Evolutionary conservation across 2,329 filamentous ascomycete species (phyloP).

Genomic region (Metarhizium guizhouense): DNA sequence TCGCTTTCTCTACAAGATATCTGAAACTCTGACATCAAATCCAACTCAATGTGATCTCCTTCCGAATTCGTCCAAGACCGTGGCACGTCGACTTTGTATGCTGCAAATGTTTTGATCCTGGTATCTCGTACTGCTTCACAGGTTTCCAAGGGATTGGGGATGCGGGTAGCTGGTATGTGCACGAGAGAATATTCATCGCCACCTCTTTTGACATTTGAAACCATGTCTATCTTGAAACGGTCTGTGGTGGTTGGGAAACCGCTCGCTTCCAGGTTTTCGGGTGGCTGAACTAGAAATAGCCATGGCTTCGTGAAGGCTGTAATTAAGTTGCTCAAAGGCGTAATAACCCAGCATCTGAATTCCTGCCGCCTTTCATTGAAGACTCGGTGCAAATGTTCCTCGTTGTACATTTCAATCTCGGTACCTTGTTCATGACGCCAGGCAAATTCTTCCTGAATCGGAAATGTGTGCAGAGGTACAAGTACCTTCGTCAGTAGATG

Average conservation of each 20-base stretch:
- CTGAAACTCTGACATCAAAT: constrained; percentile 59
- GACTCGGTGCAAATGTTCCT: constrained; percentile 13
- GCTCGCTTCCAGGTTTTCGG: constrained; percentile 9
- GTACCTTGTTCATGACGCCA: constrained; percentile 22
- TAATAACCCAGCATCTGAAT: constrained; percentile 21
- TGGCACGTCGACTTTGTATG: constrained; percentile 25
- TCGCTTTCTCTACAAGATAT: constrained; percentile 35
- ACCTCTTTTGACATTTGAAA: constrained; percentile 10
- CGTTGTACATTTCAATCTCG: constrained; percentile 24
- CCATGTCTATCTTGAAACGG: constrained; percentile 19
- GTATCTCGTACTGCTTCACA: constrained; percentile 2
- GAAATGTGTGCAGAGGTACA: constrained; percentile 13
- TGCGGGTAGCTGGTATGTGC: constrained; percentile 15
- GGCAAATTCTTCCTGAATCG: constrained; percentile 15
- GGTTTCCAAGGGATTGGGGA: constrained; percentile 23
- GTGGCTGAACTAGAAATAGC: constrained; percentile 21
- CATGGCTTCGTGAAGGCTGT: constrained; percentile 22
- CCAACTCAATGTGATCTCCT: constrained; percentile 16
- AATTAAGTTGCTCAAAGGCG: constrained; percentile 18
- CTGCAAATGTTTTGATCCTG: constrained; percentile 15
- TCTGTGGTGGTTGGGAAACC: constrained; percentile 20
- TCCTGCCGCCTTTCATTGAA: constrained; percentile 15
- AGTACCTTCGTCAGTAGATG: constrained; percentile 2
- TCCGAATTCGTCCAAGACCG: constrained; percentile 18
- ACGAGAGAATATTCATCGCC: constrained; percentile 16